Base-by-base conservation (phyloP, 2,329 filamentous ascomycete species). In the Hypoxylon sp. region DNA sequence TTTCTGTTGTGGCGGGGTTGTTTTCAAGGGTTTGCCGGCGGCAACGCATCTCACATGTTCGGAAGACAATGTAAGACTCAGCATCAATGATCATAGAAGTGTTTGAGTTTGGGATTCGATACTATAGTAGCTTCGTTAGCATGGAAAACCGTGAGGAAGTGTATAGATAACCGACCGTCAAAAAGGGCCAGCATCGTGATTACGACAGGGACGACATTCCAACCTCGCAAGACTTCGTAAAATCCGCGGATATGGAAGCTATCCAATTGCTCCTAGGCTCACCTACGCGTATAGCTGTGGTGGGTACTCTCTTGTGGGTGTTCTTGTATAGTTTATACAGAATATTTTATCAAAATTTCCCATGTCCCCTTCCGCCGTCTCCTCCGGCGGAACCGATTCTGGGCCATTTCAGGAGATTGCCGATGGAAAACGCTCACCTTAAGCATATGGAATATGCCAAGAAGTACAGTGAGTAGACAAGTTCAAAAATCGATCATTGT, bases 311-410 rank as follows among this genome's bases (percentile, higher is more conserved):
- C 31, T n/a, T 62, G 13, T 53, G 53, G 1, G 10, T 53, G 3
- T 55, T 65, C 35, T 11, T 85, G 84, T 8, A 89, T 78, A n/a
- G 89, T 50, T 17, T 60, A 22, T 61, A 65, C 11, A 57, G 46
- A 39, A 51, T 13, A 3, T 17, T 63, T 14, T 61, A 65, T n/a
- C 63, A 19, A 19, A 58, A 26, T 6, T 67, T 58, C 51, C 67
- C 69, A 8, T 66, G 31, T 47, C 69, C 66, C 5, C 63, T 71
- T 26, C 69, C 69, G 22, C 69, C 69, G 3, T 71, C 67, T 39
- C 69, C 69, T 26, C 67, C 69, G 14, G 66, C 63, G 5, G 69
- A 70, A 39, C 69, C 67, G 31, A 50, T 71, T 9, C 52, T 71
- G 8, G 69, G 69, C 2, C 69, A 71, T 50, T 58, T 71, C 29